A percentile compares a stretch with the other conserved stretches of the same genome.
These are phyloP conservation scores for Debaryomycetaceae sp. DNA, from an alignment of 1,139 yeast species.

Conservation along the genomic window DNA sequence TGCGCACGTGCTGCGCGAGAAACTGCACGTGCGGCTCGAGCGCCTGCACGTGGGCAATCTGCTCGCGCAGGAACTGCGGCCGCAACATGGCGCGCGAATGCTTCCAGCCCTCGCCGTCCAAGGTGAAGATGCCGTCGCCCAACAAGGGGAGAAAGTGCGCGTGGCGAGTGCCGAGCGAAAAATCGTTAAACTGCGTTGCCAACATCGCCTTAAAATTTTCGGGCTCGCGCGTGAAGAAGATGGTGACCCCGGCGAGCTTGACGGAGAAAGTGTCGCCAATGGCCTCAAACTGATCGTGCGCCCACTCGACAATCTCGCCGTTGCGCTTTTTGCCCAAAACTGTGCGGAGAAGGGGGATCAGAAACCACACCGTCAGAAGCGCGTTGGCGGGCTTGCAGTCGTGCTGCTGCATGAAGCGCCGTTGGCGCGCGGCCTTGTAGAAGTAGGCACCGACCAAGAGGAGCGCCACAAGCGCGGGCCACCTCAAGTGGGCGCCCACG, in stretches of 20 bases:
- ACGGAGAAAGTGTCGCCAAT: slow-evolving; percentile 13
- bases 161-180: slow-evolving; percentile 44
- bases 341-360: slow-evolving; percentile 10
- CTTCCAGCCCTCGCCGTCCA: slow-evolving; percentile 53
- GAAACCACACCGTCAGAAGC: background rate
- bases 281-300: slow-evolving; percentile 13
- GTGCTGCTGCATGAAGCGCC: slow-evolving; percentile 4
- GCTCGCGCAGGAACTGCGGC: slow-evolving; percentile 52
- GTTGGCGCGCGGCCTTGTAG: slow-evolving; percentile 1
- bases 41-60: slow-evolving; percentile 39
- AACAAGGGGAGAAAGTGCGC: slow-evolving; percentile 35
- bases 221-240: slow-evolving; percentile 22
- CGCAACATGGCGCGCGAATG: slow-evolving; percentile 51
- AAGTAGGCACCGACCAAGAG: slow-evolving; percentile 1
- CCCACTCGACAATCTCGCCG: slow-evolving; percentile 22
- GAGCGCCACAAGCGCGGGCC: slow-evolving; percentile 5
- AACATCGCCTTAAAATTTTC: slow-evolving; percentile 32
- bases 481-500: slow-evolving; percentile 1
- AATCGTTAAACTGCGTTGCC: slow-evolving; percentile 44
- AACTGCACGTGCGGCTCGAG: slow-evolving; percentile 43
- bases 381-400: slow-evolving; percentile 2
- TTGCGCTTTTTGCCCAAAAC: slow-evolving; percentile 15
- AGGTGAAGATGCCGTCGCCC: slow-evolving; percentile 57
- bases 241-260: slow-evolving; percentile 16
- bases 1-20: slow-evolving; percentile 28